Evolutionary conservation across 306 rosid species (phyloP).

Genomic region (Notholithocarpus densiflorus): DNA sequence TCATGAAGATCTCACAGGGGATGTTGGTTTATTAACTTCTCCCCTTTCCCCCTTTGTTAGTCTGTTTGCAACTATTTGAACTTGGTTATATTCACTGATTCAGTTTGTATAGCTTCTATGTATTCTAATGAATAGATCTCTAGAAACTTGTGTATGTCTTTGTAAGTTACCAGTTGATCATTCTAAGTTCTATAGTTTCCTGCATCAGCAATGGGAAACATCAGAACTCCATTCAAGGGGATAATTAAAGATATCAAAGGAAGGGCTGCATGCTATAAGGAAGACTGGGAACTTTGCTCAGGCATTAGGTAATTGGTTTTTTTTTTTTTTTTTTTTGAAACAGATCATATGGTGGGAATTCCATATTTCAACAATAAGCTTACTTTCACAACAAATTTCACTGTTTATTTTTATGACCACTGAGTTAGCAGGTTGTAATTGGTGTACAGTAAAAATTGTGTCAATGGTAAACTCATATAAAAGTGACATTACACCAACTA

Average conservation of each 20-base stretch:
- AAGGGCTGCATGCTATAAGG: slow-evolving; percentile 65
- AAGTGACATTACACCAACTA: too few relatives aligned
- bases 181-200: slow-evolving; percentile 11
- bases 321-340: not conserved
- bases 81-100: not conserved
- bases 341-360: not conserved
- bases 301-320: slow-evolving; percentile 48
- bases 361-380: not conserved
- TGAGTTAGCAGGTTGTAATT: too few relatives aligned
- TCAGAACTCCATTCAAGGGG: slow-evolving; percentile 53
- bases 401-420: too few relatives aligned
- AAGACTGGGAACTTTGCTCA: slow-evolving; percentile 67
- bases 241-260: slow-evolving; percentile 65
- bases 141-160: not conserved
- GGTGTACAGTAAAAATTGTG: too few relatives aligned
- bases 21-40: not conserved
- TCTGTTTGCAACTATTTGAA: not conserved
- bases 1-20: not conserved
- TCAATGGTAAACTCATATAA: too few relatives aligned
- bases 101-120: slow-evolving; percentile 1
- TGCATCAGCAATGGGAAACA: slow-evolving; percentile 35
- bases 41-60: not conserved
- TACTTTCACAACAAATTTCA: too few relatives aligned
- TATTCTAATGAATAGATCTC: slow-evolving; percentile 12
- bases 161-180: not conserved